Evolutionary conservation across 345 rosid genomes (phyloP).

Genomic region (Lepidium aucheri): DNA sequence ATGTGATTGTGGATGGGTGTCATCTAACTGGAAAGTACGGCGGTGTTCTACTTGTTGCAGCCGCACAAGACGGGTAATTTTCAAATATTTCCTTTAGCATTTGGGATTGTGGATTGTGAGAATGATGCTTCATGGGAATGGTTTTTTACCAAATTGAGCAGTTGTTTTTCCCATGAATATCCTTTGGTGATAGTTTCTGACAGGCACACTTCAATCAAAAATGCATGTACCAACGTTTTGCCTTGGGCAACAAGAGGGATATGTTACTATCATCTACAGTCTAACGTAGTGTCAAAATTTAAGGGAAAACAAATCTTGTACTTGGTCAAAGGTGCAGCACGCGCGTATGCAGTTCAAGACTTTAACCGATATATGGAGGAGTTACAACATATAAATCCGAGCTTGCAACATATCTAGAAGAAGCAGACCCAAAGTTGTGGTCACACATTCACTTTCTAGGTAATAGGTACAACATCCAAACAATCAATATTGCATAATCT

Average conservation of each 20-base stretch:
- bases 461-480: too few relatives aligned
- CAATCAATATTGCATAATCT: too few relatives aligned
- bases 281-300: not conserved
- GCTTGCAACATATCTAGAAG: not conserved
- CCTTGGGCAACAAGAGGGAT: not conserved
- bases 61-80: too few relatives aligned
- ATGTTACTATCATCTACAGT: not conserved
- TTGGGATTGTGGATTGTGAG: too few relatives aligned
- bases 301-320: not conserved
- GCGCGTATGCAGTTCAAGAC: not conserved
- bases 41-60: too few relatives aligned
- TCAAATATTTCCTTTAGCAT: too few relatives aligned
- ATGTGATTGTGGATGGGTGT: too few relatives aligned
- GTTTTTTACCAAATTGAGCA: too few relatives aligned
- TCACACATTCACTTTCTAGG: too few relatives aligned
- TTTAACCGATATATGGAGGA: not conserved
- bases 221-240: not conserved
- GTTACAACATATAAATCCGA: rapidly evolving
- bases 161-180: not conserved
- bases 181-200: not conserved
- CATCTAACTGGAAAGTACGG: too few relatives aligned
- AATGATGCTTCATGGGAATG: too few relatives aligned
- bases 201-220: not conserved
- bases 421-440: too few relatives aligned
- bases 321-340: not conserved